Evolutionary conservation across 495 filamentous ascomycete species (phyloP).

Genomic region (Neurospora sp.): DNA sequence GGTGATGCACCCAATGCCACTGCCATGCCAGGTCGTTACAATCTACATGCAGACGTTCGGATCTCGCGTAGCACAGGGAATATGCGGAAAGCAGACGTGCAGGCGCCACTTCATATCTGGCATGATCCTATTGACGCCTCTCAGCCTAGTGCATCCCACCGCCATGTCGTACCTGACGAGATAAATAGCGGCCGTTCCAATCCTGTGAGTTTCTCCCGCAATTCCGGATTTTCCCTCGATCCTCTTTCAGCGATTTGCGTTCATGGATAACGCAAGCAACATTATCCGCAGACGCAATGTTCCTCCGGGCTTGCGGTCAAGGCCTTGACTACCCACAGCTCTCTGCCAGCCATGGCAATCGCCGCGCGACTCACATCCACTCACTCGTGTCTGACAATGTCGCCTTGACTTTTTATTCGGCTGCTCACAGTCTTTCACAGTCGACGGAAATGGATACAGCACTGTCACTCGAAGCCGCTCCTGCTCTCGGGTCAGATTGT

Average conservation of each 20-base stretch:
- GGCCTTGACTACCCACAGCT: neutral
- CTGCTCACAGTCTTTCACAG: neutral
- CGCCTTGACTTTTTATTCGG: neutral
- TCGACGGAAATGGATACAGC: neutral
- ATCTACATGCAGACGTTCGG: neutral
- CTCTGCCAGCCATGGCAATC: neutral
- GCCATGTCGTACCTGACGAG: neutral
- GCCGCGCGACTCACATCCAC: neutral
- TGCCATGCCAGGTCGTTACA: neutral
- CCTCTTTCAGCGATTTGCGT: neutral
- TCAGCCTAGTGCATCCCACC: neutral
- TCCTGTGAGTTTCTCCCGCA: neutral
- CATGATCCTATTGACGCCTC: neutral
- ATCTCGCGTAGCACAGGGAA: neutral
- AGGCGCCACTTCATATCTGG: neutral
- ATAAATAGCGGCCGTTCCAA: neutral
- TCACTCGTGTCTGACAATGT: neutral
- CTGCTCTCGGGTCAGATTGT: neutral
- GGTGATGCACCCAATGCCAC: neutral
- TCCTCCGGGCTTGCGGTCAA: neutral
- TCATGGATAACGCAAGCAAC: neutral
- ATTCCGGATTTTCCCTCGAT: neutral
- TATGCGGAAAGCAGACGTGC: neutral
- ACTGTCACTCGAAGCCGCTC: neutral
- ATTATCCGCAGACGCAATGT: neutral